Base-by-base conservation (phyloP, 2,329 filamentous ascomycete genomes). In the Aphanoascus verrucosus region DNA sequence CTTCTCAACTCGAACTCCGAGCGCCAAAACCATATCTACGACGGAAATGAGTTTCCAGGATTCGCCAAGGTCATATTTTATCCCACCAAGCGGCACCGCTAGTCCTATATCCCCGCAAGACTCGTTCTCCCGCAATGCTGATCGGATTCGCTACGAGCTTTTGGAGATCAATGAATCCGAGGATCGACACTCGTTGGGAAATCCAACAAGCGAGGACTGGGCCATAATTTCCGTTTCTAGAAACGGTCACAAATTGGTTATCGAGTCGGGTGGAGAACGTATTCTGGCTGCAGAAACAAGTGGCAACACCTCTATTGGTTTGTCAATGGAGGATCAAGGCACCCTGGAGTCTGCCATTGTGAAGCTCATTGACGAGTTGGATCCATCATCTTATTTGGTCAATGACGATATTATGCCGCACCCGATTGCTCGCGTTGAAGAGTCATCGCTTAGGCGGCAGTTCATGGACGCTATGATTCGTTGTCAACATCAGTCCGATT, bases 141-240 rank as follows among this genome's bases (percentile, higher is more conserved):
- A 71, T 55, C 63, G 66, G 19, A 70, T 72, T 46, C 69, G 69
- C 35, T 70, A 71, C 49, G 69, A 72, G 56, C 41, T 72, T 28
- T 68, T 64, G 9, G 69, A 69, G 50, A 53, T 69, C 52, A 62
- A 64, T 34, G 69, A 70, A 46, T 64, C 64, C 9, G 65, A 66
- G 46, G 64, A 64, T 50, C 67, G 66, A 17, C 83, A 88, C 12
- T 77, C 74, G 11, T 74, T 83, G 15, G 80, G 82, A 52, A 86
- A 93, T 62, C 88, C 88, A 7, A 91, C 86, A 57, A 83, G 84
- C 1, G 88, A 94, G 68, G 77, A 84, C 53, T 94, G 88, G 88
- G 80, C 85, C 3, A 83, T 93, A 5, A 72, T 94, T 7, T 91
- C 90, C 62, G 80, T 94, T 53, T 85, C 85, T 0, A 71, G 81